Evolutionary conservation across 83 land plant species (phyloP).

Genomic region (Diphasiastrum complanatum): DNA sequence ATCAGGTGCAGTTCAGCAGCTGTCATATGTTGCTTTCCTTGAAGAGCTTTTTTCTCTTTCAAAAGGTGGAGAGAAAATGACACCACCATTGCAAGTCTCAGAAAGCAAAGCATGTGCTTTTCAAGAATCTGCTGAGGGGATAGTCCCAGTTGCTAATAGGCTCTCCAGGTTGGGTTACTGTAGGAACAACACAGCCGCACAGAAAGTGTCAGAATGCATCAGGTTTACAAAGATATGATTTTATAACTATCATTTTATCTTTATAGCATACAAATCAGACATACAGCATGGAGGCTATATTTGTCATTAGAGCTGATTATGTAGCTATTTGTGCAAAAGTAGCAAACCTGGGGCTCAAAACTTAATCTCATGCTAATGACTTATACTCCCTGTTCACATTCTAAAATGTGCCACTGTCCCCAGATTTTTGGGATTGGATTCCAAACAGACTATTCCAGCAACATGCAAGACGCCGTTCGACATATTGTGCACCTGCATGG

Average conservation of each 20-base stretch:
- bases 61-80: slow-evolving; percentile 18
- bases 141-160: slow-evolving; percentile 29
- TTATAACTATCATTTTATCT: slow-evolving; percentile 1
- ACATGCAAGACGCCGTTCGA: slow-evolving; percentile 76
- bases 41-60: slow-evolving; percentile 29
- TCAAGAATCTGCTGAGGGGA: slow-evolving; percentile 23
- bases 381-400: neutral
- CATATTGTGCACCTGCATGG: slow-evolving; percentile 74
- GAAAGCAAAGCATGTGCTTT: neutral
- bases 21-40: slow-evolving; percentile 43
- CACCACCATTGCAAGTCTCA: slow-evolving; percentile 1
- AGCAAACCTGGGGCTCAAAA: neutral
- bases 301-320: neutral
- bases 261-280: too few relatives aligned
- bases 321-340: slow-evolving; percentile 1
- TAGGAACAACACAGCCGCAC: slow-evolving; percentile 42
- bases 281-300: neutral
- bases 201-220: slow-evolving; percentile 52
- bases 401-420: neutral
- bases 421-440: slow-evolving; percentile 76
- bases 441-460: slow-evolving; percentile 44
- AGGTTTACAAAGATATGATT: slow-evolving; percentile 27
- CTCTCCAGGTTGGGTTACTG: slow-evolving; percentile 46
- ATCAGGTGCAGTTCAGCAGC: neutral
- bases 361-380: neutral